Conservation (phyloP, 2,329 filamentous ascomycete species). For the Amauroascus verrucosus region DNA sequence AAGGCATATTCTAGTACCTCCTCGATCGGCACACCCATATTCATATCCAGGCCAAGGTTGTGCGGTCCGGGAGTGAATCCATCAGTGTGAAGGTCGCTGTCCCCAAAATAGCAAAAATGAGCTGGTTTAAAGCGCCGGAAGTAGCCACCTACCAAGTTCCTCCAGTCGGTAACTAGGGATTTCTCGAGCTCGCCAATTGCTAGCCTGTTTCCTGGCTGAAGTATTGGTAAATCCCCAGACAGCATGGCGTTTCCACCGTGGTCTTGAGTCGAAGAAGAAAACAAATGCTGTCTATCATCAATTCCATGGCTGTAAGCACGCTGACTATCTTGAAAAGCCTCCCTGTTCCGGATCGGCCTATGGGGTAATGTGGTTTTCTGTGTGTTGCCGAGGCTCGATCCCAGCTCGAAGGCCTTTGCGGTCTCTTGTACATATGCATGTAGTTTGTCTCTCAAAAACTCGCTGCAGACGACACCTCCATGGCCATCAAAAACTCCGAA, state of each 20-base stretch:
- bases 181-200: slow-evolving; percentile 60
- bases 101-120: slow-evolving; percentile 51
- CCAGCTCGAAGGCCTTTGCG: slow-evolving; percentile 62
- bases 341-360: slow-evolving; percentile 14
- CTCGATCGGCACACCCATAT: slow-evolving; percentile 35
- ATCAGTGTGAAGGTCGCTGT: slow-evolving; percentile 27
- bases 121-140: slow-evolving; percentile 82
- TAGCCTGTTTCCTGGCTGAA: slow-evolving; percentile 45
- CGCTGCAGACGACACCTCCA: slow-evolving; percentile 78
- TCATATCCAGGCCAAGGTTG: slow-evolving; percentile 21
- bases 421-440: slow-evolving; percentile 83
- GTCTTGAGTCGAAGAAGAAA: not conserved
- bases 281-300: not conserved
- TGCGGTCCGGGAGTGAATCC: slow-evolving; percentile 13
- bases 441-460: slow-evolving; percentile 71
- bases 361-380: slow-evolving; percentile 8
- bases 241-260: slow-evolving; percentile 12
- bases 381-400: slow-evolving; percentile 55
- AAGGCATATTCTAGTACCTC: slow-evolving; percentile 79
- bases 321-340: slow-evolving; percentile 11
- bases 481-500: slow-evolving; percentile 96
- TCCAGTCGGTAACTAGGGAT: slow-evolving; percentile 65
- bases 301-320: slow-evolving; percentile 1
- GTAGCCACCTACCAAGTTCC: slow-evolving; percentile 79
- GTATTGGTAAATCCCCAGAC: slow-evolving; percentile 36